Evolutionary conservation across 2,329 filamentous ascomycete genomes (phyloP), one percentile per base, ranked within the genome.

Genomic region (Rhexocercosporidium sp.): DNA sequence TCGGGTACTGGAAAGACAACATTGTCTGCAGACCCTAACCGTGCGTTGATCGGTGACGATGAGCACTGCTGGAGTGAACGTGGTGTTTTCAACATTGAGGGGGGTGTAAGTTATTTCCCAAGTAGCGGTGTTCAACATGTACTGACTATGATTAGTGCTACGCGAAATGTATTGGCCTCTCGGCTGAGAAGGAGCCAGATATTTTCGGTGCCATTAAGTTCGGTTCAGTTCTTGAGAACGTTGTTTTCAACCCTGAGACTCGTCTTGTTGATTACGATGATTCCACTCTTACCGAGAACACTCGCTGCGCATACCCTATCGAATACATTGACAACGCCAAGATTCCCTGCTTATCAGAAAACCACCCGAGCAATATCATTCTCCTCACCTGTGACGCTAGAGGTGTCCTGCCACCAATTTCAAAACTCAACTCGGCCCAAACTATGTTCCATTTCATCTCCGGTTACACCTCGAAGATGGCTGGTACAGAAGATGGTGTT

Each of bases 361-460:
- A 88, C 81, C 94, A 97, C 86, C 96, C 96, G 75, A 91, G 87
- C 81, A 99, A 99, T 89, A 98, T 99, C 82, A 92, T 99, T 79
- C 91, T 99, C 75, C 90, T 99, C 75, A 99, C 96, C 70, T 99
- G 96, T 84, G 96, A 99, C 77, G 96, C 96, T 68, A 93, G 96
- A 74, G 96, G 96, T 85, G 96, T 99, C 59, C 90, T 99, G 65
- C 96, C 96, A 66, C 96, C 96, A 59, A 98, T 99, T 83, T 97
- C 94, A 77, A 98, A 98, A 87, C 91, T 99, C 79, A 90, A 92
- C 85, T 88, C 91, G 72, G 89, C 93, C 77, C 96, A 98, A 85
- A 97, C 94, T 81, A 98, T 99, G 95, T 99, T 98, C 91, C 96
- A 99, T 88, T 99, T 99, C 90, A 99, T 99, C 83, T 97, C 93